Base-by-base conservation (phyloP, 1,139 yeast genomes). In the Hyphopichia pseudoburtonii region DNA sequence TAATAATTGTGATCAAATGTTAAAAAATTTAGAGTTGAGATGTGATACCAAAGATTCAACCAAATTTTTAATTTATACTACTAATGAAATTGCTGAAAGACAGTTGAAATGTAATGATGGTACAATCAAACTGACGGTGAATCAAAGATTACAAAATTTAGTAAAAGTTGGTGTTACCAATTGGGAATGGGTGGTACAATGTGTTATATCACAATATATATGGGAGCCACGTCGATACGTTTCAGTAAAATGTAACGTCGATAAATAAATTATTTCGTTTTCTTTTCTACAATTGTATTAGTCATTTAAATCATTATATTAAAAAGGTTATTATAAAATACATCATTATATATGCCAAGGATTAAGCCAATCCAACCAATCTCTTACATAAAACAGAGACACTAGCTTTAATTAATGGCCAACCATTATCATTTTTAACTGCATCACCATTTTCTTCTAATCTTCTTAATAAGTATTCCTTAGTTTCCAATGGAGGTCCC, bases 391-490 rank as follows among this genome's bases (percentile, higher is more conserved):
- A 57, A 25, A 78, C 73, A 27, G 60, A 52, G 21, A 67, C 38
- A 23, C 82, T 80, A 33, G 80, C 82, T 53, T 73, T 78, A 34
- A 85, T 73, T 53, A 86, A 73, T 30, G 83, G 83, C 77, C 84
- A 80, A 28, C 97, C 97, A 45, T 87, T 88, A 60, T 86, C 95
- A 40, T 73, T 73, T 66, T 94, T 82, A 7, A 89, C 96, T 11
- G 97, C 96, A 62, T 90, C 97, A 23, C 96, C 96, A 55, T 92
- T 92, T 67, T 92, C 98, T 65, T 90, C 97, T 47, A 92, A 73
- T 65, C 98, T 79, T 71, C 98, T 83, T 46, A 84, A 71, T 49
- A 92, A 69, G 59, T 92, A 92, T 50, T 88, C 95, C 66, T 87
- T 88, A 40, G 97, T 89, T 65, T 92, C 97, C 49, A 80, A 66